Evolutionary conservation across 805 yeast genomes (phyloP).

Genomic region (Candida dajiaensis): DNA sequence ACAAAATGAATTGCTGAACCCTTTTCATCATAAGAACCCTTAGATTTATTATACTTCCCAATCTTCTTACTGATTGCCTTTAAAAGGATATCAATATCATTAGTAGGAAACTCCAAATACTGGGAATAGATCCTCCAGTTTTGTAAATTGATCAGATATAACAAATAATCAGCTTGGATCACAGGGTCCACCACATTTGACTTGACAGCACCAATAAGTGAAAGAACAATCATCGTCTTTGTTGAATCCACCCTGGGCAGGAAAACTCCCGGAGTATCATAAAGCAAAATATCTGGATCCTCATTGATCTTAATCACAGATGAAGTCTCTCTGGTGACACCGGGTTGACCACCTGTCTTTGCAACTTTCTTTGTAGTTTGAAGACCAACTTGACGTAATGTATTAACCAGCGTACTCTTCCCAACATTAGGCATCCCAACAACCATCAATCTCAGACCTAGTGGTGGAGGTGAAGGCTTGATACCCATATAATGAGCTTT

Average conservation of each 20-base stretch:
- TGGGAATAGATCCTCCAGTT: constrained; percentile 28
- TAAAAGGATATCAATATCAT: constrained; percentile 56
- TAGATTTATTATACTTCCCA: constrained; percentile 23
- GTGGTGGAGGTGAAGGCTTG: constrained; percentile 65
- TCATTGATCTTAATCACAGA: constrained; percentile 61
- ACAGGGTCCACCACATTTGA: constrained; percentile 72
- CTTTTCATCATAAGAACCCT: constrained; percentile 40
- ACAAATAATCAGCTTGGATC: constrained; percentile 77
- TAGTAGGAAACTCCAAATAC: constrained; percentile 59
- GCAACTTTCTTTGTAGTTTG: constrained; percentile 60
- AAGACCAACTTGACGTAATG: constrained; percentile 41
- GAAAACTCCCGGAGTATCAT: constrained; percentile 93
- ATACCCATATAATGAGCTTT: constrained; percentile 37
- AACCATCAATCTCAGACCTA: constrained; percentile 71
- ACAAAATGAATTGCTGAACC: constrained; percentile 64
- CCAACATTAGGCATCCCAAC: constrained; percentile 99
- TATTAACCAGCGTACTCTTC: constrained; percentile 80
- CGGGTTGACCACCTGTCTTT: constrained; percentile 80
- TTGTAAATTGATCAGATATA: constrained; percentile 66
- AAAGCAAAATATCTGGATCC: constrained; percentile 59
- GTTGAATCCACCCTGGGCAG: constrained; percentile 63
- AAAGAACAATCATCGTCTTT: constrained; percentile 68
- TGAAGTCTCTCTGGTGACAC: constrained; percentile 77
- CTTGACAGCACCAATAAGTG: constrained; percentile 72
- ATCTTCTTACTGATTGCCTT: constrained; percentile 39